Percentiles rank a stretch among this genome's conserved stretches.
Conservation (phyloP, 192 early-diverging fungal genomes). For the Haplosporangium gracile region DNA sequence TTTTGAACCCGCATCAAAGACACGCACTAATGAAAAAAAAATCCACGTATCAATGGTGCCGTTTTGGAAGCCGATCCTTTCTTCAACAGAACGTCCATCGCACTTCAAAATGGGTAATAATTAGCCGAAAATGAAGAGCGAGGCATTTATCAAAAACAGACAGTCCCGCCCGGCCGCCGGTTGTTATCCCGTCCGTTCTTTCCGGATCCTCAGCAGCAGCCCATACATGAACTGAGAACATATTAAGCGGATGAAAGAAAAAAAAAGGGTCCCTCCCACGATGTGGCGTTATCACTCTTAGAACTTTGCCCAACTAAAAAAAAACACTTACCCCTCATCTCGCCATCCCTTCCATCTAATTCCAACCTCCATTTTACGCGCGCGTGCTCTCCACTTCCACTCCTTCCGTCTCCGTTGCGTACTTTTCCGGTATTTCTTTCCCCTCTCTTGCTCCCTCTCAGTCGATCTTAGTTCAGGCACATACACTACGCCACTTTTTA, state of each 20-base stretch:
- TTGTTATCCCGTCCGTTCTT: neutral
- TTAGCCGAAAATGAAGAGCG: neutral
- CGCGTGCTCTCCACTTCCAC: neutral
- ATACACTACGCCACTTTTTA: constrained; percentile 1
- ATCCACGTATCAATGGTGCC: neutral
- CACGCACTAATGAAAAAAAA: neutral
- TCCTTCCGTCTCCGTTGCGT: too few species aligned
- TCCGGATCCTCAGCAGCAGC: neutral
- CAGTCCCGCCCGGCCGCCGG: neutral
- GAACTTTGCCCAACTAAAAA: neutral
- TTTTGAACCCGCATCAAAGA: too few species aligned
- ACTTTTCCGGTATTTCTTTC: neutral
- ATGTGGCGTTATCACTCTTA: neutral
- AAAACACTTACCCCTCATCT: neutral
- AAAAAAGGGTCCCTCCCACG: constrained; percentile 5
- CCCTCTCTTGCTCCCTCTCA: neutral
- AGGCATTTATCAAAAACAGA: neutral
- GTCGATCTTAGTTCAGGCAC: neutral
- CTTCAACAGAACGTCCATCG: neutral
- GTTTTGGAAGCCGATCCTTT: neutral
- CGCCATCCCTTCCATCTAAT: neutral
- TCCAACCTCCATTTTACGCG: neutral
- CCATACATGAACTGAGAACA: neutral
- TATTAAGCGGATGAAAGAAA: neutral
- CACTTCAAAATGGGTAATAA: neutral